These are phyloP conservation scores for Aspergillus biplanus DNA, from an alignment of 495 filamentous ascomycete species.

Conservation along the genomic window DNA sequence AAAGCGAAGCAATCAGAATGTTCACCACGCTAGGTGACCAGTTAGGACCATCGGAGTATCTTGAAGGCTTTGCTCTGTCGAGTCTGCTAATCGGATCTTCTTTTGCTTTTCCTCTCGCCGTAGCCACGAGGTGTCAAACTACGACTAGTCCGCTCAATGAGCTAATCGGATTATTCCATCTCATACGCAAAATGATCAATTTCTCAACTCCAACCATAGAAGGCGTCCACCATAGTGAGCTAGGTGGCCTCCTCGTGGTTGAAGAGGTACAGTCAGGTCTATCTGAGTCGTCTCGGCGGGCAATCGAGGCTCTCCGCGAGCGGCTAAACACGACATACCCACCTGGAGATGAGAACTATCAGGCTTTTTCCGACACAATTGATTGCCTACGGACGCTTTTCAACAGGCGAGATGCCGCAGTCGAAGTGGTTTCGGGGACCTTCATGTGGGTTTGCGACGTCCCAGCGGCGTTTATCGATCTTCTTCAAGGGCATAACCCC, in stretches of 20 bases:
- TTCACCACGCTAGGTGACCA: neutral
- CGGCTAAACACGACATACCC: neutral
- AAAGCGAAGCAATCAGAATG: neutral
- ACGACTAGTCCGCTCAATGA: neutral
- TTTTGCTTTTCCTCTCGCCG: neutral
- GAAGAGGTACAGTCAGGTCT: neutral
- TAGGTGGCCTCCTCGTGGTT: neutral
- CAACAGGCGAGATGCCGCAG: neutral
- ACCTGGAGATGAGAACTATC: neutral
- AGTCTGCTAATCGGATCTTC: neutral
- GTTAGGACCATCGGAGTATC: neutral
- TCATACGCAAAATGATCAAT: neutral
- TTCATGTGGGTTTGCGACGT: slow-evolving; percentile 7
- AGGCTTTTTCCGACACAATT: slow-evolving; percentile 1
- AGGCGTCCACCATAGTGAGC: neutral
- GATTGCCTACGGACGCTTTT: slow-evolving; percentile 2
- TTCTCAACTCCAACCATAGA: neutral
- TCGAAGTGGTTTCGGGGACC: neutral
- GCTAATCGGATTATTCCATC: neutral
- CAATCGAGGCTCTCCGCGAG: slow-evolving; percentile 6
- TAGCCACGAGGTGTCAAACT: neutral
- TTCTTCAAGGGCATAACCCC: slow-evolving; percentile 8
- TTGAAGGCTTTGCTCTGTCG: neutral
- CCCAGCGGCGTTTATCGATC: slow-evolving; percentile 21
- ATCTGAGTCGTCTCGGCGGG: slow-evolving; percentile 1